Evolutionary conservation across 2,329 filamentous ascomycete species (phyloP), one percentile per base, ranked within the genome.

Genomic region (Akanthomyces lecanii): DNA sequence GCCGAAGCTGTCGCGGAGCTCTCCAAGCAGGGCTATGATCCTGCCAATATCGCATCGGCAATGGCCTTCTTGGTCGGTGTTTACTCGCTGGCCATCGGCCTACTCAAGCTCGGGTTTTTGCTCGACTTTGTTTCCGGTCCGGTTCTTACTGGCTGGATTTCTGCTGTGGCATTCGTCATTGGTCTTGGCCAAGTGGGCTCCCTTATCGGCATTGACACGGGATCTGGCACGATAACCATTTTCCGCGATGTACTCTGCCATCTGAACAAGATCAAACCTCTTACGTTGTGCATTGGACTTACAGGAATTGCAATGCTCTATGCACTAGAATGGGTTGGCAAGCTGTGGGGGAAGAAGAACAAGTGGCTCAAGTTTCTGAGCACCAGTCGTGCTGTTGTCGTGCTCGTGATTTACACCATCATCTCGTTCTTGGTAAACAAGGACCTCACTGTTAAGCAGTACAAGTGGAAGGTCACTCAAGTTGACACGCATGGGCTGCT

Each of bases 41-140:
- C 83, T 1, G 79, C 82, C 23, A 78, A 82, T 40, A 84, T 89
- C 40, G 83, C 85, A 2, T 83, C 83, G 0, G 85, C 85, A 8
- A 80, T 88, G 1, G 84, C 86, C 14, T 80, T 89, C 70, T 83
- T 85, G 74, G 85, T 88, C 65, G 87, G 87, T 0, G 76, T 87
- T 3, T 87, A 85, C 67, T 78, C 82, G 18, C 78, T 89, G 25
- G 77, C 79, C 18, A 74, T 89, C 3, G 86, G 86, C 0, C 76
- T 88, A 1, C 76, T 88, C 25, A 86, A 85, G 59, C 81, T 89
- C 5, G 86, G 86, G 0, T 89, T 87, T 70, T 76, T 89, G 5
- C 78, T 89, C 23, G 85, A 89, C 64, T 89, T 87, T 67, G 84
- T 89, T 66, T 88, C 86, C 0, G 79, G 86, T 1, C 86, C 86